Conservation (phyloP, 345 rosid species). For the Barbarea vulgaris region DNA sequence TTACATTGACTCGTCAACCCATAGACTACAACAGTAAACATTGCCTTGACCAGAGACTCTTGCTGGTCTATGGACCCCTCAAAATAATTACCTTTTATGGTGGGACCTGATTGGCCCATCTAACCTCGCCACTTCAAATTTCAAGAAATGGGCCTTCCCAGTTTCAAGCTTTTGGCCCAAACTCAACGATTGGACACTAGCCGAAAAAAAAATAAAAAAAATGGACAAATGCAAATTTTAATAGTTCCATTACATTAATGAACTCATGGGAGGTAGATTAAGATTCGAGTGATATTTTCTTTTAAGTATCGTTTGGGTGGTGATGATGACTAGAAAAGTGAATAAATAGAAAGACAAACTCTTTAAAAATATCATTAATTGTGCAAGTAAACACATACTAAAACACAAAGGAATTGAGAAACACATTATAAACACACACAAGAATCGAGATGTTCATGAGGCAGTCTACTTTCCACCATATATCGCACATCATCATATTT, state of each 20-base stretch:
- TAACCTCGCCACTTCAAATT: background rate
- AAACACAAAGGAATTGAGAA: background rate
- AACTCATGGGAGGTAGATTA: background rate
- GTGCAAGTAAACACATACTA: background rate
- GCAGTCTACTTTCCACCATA: slow-evolving; percentile 6
- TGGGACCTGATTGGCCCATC: slow-evolving; percentile 12
- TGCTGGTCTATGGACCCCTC: background rate
- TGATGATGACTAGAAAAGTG: background rate
- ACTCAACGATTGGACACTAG: background rate
- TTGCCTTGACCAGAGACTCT: background rate
- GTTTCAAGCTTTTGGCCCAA: background rate
- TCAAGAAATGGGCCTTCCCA: background rate
- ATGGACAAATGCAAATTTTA: too few relatives aligned
- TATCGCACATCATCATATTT: slow-evolving; percentile 1
- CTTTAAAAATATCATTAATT: background rate
- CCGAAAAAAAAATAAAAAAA: background rate
- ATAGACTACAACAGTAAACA: background rate
- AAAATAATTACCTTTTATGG: background rate
- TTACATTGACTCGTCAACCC: slow-evolving; percentile 29
- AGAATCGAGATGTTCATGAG: background rate
- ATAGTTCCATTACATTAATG: background rate
- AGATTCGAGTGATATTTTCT: background rate
- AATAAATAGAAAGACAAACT: background rate
- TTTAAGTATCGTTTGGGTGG: background rate
- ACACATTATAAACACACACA: background rate